Evolutionary conservation across 2,329 filamentous ascomycete genomes (phyloP), one percentile per base, ranked within the genome.

Genomic region (Fusarium veterinarium): DNA sequence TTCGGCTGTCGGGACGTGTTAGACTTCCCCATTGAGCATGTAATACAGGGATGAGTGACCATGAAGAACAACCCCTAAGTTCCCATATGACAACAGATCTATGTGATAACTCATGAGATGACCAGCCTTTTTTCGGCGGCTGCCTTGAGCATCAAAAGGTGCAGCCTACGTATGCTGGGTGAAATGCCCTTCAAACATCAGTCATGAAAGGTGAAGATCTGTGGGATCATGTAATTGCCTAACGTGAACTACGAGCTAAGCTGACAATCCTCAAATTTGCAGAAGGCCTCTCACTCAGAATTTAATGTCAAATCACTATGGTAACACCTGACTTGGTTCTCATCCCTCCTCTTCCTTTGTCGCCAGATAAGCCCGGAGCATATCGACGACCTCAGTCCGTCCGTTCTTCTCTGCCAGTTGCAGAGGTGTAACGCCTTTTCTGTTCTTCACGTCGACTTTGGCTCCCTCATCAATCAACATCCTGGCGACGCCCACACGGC

Each of bases 161-260:
- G 17, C 16, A 12, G 31, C 17, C 1, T 16, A 16, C 4, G 8
- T 20, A 45, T 19, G 3, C 16, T 51, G 6, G 16, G 17, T 10
- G 20, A 23, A 1, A 12, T 25, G 0, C 8, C 4, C n/a, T 14
- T 14, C 17, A 14, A 5, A 51, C 1, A 10, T 20, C 8, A 10
- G 17, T 11, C 9, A 14, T 2, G 5, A 8, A 25, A 25, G 11
- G 8, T 38, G 6, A 51, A 25, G 12, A 5, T 14, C 12, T 20
- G 17, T 25, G 12, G 37, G 6, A n/a, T 19, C 5, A 10, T 23
- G 19, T 19, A 12, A 19, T 2, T 49, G 16, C 8, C 23, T 13
- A 49, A 33, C 4, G 16, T 23, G 8, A 23, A 23, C 30, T 33
- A 16, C n/a, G 16, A 13, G 2, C 11, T 6, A 14, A 16, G 5